These are phyloP conservation scores for Omphalotus olearius DNA, from an alignment of 1,284 basidiomycete genomes.

Conservation along the genomic window DNA sequence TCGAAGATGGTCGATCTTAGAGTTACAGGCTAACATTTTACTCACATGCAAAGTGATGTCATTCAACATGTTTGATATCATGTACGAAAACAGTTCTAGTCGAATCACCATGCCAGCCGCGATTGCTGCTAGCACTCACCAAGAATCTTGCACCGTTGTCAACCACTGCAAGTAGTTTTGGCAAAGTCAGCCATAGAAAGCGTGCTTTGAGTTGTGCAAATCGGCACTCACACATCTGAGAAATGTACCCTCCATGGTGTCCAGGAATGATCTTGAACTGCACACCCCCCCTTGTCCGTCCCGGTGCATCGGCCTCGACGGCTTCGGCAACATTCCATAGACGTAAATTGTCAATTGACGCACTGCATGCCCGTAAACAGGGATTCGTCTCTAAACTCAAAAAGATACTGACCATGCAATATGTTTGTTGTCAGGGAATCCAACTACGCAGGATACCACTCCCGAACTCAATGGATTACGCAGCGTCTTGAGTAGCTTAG, in stretches of 20 bases:
- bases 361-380: conserved; percentile 43
- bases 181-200: conserved; percentile 15
- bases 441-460: conserved; percentile 85
- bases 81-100: conserved; percentile 88
- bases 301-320: conserved; percentile 57
- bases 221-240: conserved; percentile 71
- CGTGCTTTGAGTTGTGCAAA: conserved; percentile 9
- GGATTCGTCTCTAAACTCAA: conserved; percentile 2
- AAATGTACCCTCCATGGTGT: conserved; percentile 92
- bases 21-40: neutral
- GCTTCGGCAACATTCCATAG: conserved; percentile 89
- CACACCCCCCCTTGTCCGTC: conserved; percentile 58
- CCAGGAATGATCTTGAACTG: conserved; percentile 96
- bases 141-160: conserved; percentile 85
- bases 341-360: conserved; percentile 90
- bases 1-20: neutral
- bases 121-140: conserved; percentile 88
- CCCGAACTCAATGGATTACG: conserved; percentile 88
- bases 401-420: conserved; percentile 72
- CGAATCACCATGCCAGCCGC: conserved; percentile 92
- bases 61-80: conserved; percentile 63
- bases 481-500: conserved; percentile 75
- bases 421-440: conserved; percentile 88
- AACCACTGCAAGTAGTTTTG: conserved; percentile 54
- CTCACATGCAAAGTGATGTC: conserved; percentile 2